Evolutionary conservation across 805 yeast genomes (phyloP), one percentile per base, ranked within the genome.

Genomic region (Metschnikowia cerradonensis): DNA sequence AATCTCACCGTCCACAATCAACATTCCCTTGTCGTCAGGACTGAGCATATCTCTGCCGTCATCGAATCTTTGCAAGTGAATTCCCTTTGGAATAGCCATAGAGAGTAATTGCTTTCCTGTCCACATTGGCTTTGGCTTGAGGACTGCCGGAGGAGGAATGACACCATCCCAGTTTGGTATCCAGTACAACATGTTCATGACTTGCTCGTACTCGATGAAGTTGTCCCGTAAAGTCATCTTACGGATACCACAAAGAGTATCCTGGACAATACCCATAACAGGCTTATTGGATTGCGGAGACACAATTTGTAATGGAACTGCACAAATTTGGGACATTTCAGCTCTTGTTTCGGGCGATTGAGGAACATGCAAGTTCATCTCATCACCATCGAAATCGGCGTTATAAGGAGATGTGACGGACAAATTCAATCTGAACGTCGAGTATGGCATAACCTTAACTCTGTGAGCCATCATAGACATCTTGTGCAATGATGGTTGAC

Each of bases 401-500:
- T 94, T 94, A 72, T 94, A 94, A n/a, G 99, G 99, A 17, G 98
- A 90, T 0, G 99, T 94, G 42, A 94, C 99, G 23, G 98, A 94
- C 67, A 94, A 77, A 66, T 94, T 94, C 75, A 94, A 78, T 75
- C 99, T 82, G 78, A 94, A 94, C 0, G 99, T 94, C 6, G 98
- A 91, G 67, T 90, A 94, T 11, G 99, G 99, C 96, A 94, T 90
- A 43, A 94, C 99, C 67, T 88, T 90, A 35, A 94, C 99, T 72
- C 96, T 82, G 68, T 94, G 99, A 15, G 97, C 96, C 98, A 94
- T 94, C 99, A 94, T 94, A 49, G 98, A 92, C 98, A 94, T 94
- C 71, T 95, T 94, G 76, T 94, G 99, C 70, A 94, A 79, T 42
- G 99, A 94, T 45, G 99, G 99, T 76, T 94, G 99, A 79, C 99